Base-by-base conservation (phyloP, 257 asterid species). In the Thymus quinquecostatus region DNA sequence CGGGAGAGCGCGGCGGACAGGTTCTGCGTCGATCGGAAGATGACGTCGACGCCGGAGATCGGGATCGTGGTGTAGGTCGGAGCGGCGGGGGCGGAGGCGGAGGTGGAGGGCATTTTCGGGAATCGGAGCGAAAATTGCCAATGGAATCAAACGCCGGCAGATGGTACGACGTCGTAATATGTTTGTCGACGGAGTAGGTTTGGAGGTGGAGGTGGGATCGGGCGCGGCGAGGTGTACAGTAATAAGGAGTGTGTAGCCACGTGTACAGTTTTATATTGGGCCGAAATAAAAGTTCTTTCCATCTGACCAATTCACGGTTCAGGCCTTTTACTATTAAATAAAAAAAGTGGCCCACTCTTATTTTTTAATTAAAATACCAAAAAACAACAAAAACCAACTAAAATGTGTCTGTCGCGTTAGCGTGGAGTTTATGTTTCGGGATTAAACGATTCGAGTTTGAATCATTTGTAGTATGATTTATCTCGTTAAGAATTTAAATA, bases 51-150 rank as follows among this genome's bases (percentile, higher is more conserved):
- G 54, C 65, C 85, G 72, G 94, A 82, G 47, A 88, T 89, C 7
- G 98, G 93, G 47, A 89, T 87, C 28, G 97, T 87, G 57, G 92
- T 89, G 89, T 86, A 87, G 13, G 89, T 75, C 0, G 85, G 48
- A 36, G 86, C 75, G 55, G 84, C 27, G 58, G 58, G 32, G 28
- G 74, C 6, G 66, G 80, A 63, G 78, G 82, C 2, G 13, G 49
- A 38, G 44, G 44, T 38, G 65, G 79, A 72, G 76, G 82, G 81
- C 95, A 88, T 86, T 72, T 74, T 75, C 21, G 79, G 73, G 74
- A 56, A 71, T 71, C 38, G 55, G 40, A 33, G 60, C 28, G 14
- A 9, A 21, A 49, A 53, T 55, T 71, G 81, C 66, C 69, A 51
- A 5, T 3, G 14, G 0, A 71, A 81, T 77, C 82, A 74, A 81